Conservation (phyloP, 225 moss, liverwort and hornwort species). For the Straminergon stramineum region DNA sequence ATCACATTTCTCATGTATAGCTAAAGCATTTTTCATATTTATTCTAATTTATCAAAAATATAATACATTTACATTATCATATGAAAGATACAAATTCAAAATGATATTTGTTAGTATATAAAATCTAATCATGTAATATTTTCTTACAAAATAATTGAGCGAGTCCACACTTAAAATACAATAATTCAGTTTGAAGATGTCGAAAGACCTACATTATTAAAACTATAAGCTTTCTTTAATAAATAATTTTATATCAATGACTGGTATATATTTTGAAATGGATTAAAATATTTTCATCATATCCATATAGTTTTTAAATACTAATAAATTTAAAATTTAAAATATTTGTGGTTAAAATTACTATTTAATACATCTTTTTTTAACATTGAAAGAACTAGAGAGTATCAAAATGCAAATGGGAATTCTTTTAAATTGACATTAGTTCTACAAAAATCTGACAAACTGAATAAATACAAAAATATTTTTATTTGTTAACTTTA, state of each 20-base stretch:
- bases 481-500: not conserved
- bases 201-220: not conserved
- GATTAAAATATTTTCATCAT: not conserved
- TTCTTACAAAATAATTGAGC: constrained; percentile 22
- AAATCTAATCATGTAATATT: accelerated
- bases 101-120: not conserved
- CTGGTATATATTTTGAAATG: accelerated
- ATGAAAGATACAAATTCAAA: not conserved
- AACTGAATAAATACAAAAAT: too few species aligned
- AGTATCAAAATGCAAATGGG: not conserved
- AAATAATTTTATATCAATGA: too few species aligned
- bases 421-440: not conserved
- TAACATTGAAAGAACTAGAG: too few species aligned
- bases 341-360: too few species aligned
- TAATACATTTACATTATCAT: too few species aligned
- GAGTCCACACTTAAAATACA: not conserved
- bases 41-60: not conserved
- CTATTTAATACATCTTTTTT: not conserved
- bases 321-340: not conserved
- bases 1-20: too few species aligned
- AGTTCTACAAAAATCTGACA: not conserved
- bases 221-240: too few species aligned
- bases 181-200: not conserved
- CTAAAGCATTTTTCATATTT: too few species aligned
- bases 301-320: too few species aligned